A percentile compares a stretch with the other conserved stretches of the same genome.
These are phyloP conservation scores for Debaryomyces fabryi DNA, from an alignment of 1,139 yeast genomes.

Conservation along the genomic window DNA sequence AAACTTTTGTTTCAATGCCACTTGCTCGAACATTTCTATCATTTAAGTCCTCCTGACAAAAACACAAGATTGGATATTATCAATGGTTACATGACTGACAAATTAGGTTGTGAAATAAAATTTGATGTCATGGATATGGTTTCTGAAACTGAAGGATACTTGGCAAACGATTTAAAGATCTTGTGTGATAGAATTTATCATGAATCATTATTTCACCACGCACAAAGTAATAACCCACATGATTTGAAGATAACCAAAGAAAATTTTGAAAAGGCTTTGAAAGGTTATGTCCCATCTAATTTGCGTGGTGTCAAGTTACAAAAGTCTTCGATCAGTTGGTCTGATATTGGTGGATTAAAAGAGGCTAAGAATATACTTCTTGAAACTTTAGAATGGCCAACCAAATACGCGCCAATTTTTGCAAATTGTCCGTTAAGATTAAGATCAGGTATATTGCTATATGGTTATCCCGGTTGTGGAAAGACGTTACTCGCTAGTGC, in stretches of 20 bases:
- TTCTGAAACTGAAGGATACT: conserved; percentile 83
- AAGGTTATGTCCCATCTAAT: conserved; percentile 77
- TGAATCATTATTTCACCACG: conserved; percentile 50
- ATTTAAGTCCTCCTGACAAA: conserved; percentile 72
- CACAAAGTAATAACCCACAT: conserved; percentile 15
- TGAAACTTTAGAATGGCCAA: conserved; percentile 97
- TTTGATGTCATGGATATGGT: conserved; percentile 73
- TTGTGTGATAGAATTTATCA: conserved; percentile 76
- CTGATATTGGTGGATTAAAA: conserved; percentile 83
- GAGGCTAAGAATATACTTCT: conserved; percentile 75
- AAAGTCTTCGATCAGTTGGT: conserved; percentile 77
- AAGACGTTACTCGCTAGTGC: conserved; percentile 93
- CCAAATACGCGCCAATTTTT: conserved; percentile 92
- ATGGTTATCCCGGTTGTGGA: conserved; percentile 98
- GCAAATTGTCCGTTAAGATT: conserved; percentile 83
- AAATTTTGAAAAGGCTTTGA: conserved; percentile 59
- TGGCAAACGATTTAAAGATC: conserved; percentile 78
- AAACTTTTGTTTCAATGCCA: conserved; percentile 66
- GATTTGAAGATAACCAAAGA: conserved; percentile 20
- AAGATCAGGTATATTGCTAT: conserved; percentile 85
- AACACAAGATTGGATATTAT: conserved; percentile 57
- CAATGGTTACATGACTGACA: conserved; percentile 42
- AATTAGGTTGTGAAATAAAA: conserved; percentile 32
- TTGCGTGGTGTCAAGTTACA: conserved; percentile 86
- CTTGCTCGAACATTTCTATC: conserved; percentile 64